These are phyloP conservation scores for Fulvia fulva DNA, from an alignment of 2,329 filamentous ascomycete species.

Conservation along the genomic window DNA sequence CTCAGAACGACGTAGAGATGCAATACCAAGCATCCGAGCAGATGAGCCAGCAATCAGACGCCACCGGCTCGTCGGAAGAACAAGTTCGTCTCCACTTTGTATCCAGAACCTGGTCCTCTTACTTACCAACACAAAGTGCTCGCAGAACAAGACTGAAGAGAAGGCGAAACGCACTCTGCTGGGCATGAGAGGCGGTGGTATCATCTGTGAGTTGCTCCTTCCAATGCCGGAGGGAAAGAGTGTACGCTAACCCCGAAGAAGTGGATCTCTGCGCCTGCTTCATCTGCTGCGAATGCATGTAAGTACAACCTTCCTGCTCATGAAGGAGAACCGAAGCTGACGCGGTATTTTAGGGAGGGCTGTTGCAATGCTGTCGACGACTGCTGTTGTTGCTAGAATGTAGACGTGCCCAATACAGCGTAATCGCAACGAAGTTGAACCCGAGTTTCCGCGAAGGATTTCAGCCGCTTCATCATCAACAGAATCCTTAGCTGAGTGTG, in stretches of 20 bases:
- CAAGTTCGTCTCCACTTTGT: background rate
- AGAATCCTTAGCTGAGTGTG: background rate
- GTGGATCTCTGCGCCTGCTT: slow-evolving; percentile 31
- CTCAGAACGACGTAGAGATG: slow-evolving; percentile 23
- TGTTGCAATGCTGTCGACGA: slow-evolving; percentile 28
- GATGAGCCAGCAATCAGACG: slow-evolving; percentile 9
- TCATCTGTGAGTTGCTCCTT: slow-evolving; percentile 25
- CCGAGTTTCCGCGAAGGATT: background rate
- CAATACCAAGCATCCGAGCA: slow-evolving; percentile 21
- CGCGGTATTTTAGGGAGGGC: slow-evolving; percentile 11
- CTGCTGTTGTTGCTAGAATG: slow-evolving; percentile 30
- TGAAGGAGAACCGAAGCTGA: background rate
- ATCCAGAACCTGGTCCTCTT: background rate
- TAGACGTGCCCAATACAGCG: background rate
- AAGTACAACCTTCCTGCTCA: background rate
- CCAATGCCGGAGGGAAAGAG: background rate
- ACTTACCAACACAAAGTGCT: background rate
- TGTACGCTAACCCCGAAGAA: no score
- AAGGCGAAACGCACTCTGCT: slow-evolving; percentile 25
- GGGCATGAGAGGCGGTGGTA: slow-evolving; percentile 28
- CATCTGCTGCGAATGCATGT: slow-evolving; percentile 30
- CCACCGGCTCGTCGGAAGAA: slow-evolving; percentile 1
- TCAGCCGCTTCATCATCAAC: background rate
- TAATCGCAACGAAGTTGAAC: background rate
- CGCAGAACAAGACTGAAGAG: slow-evolving; percentile 15